Percentiles rank a stretch among this genome's conserved stretches.
phyloP scores from a whole-genome alignment of 306 rosid genomes.

The Astragalus glycyphyllos region DNA sequence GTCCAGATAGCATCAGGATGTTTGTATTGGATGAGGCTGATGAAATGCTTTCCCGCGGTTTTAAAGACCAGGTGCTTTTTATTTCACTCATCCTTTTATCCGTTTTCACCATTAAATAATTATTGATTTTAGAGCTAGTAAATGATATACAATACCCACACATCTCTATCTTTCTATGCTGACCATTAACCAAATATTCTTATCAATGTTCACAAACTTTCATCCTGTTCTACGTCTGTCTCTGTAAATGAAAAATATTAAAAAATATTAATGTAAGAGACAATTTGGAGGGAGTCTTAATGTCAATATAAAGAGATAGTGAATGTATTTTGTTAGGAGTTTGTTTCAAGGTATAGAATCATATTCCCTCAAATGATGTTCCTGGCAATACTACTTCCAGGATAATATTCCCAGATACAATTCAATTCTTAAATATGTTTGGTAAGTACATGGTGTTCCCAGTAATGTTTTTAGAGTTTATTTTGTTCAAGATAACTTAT shows the following conservation, averaged over 20 bases:
- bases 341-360: neutral
- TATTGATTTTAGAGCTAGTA: neutral
- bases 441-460: no score
- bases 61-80: slow-evolving; percentile 73
- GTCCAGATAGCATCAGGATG: slow-evolving; percentile 76
- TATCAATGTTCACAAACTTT: neutral
- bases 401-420: neutral
- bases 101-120: neutral
- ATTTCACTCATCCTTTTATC: neutral
- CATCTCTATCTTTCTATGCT: neutral
- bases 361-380: neutral
- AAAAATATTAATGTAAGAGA: no score
- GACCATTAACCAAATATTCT: neutral
- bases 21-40: slow-evolving; percentile 93
- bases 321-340: neutral
- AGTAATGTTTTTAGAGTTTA: neutral
- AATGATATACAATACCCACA: neutral
- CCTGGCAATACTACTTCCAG: neutral
- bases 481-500: neutral
- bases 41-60: slow-evolving; percentile 83
- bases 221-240: neutral
- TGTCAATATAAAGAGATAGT: no score
- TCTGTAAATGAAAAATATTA: no score
- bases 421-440: neutral
- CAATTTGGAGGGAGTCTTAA: no score